Conservation (phyloP, 2,329 filamentous ascomycete genomes). For the Arachnomyces sp. region DNA sequence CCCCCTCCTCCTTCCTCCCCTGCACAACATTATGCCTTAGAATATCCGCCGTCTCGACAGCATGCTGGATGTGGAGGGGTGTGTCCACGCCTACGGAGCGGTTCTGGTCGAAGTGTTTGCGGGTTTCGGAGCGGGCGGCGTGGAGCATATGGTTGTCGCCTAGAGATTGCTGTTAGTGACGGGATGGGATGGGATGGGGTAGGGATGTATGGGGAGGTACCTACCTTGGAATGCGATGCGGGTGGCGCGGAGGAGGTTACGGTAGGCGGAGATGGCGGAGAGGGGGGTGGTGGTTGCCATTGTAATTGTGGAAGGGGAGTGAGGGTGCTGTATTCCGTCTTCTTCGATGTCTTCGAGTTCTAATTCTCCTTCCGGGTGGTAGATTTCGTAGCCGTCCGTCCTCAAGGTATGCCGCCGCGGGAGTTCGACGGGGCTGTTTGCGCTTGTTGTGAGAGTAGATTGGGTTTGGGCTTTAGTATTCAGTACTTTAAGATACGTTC, state of each 20-base stretch:
- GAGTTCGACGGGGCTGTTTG: too few relatives aligned
- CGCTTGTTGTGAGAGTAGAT: too few relatives aligned
- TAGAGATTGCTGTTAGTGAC: conserved; percentile 27
- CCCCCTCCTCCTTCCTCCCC: conserved; percentile 43
- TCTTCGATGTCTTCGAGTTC: conserved; percentile 2
- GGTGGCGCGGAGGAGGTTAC: conserved; percentile 18
- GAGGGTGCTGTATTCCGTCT: conserved; percentile 1
- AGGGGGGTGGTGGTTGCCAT: conserved; percentile 26
- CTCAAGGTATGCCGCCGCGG: too few relatives aligned
- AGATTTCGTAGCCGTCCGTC: too few relatives aligned
- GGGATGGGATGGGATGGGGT: neutral
- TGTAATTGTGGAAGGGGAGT: conserved; percentile 2
- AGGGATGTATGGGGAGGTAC: conserved; percentile 7
- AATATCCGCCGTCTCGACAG: conserved; percentile 72
- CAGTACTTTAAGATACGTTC: too few relatives aligned
- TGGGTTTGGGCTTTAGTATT: too few relatives aligned
- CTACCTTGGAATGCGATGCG: conserved; percentile 65
- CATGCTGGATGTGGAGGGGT: conserved; percentile 62
- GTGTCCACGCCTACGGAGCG: conserved; percentile 52
- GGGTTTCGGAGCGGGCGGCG: conserved; percentile 65
- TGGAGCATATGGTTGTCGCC: conserved; percentile 61
- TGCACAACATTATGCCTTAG: conserved; percentile 82
- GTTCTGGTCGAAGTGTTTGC: conserved; percentile 63
- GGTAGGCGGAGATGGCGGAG: conserved; percentile 22
- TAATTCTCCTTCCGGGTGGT: too few relatives aligned